These are phyloP conservation scores for Forsythia suspensa DNA, from an alignment of 257 asterid species.

Conservation along the genomic window DNA sequence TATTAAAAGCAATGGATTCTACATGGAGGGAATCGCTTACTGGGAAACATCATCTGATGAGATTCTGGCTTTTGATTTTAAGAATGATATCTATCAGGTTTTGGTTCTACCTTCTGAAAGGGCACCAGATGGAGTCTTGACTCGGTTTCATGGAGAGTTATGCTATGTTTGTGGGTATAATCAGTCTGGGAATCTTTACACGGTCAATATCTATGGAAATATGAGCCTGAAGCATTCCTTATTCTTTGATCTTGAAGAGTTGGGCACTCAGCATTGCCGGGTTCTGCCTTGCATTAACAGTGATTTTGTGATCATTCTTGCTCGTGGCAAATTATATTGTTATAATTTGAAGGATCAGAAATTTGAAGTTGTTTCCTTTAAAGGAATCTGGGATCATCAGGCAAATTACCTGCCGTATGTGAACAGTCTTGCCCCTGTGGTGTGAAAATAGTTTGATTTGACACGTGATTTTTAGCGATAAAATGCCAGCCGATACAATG, in stretches of 20 bases:
- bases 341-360: constrained; percentile 25
- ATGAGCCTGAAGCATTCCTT: constrained; percentile 5
- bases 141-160: constrained; percentile 37
- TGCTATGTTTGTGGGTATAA: constrained; percentile 32
- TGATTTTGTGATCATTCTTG: constrained; percentile 34
- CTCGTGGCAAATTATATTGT: constrained; percentile 10
- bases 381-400: not conserved
- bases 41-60: constrained; percentile 32
- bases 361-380: not conserved
- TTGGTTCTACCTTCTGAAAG: constrained; percentile 23
- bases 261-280: not conserved
- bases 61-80: constrained; percentile 38
- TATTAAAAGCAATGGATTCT: constrained; percentile 27
- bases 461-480: not conserved
- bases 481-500: not conserved
- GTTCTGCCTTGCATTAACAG: constrained; percentile 38
- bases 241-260: constrained; percentile 27
- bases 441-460: not conserved
- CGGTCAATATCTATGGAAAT: constrained; percentile 34
- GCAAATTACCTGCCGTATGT: constrained; percentile 39
- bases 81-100: constrained; percentile 25
- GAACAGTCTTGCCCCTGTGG: constrained; percentile 42
- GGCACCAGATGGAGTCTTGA: constrained; percentile 31
- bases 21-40: constrained; percentile 44
- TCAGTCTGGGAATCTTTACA: not conserved